Evolutionary conservation across 2,329 filamentous ascomycete species (phyloP).

Genomic region (Monilinia laxa): DNA sequence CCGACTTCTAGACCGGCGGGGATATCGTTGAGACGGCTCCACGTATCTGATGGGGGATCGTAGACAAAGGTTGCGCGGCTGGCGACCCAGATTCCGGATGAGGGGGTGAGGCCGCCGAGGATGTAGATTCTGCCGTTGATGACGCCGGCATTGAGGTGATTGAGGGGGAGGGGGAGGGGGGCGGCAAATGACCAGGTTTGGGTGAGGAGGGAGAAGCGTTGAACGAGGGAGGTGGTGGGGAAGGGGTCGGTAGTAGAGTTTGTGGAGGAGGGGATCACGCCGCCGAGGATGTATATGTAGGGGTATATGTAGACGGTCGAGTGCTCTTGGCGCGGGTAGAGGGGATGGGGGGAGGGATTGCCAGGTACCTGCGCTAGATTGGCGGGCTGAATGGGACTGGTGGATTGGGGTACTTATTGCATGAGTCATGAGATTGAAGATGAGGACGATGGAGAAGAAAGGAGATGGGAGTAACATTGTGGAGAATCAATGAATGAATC

Average conservation of each 20-base stretch:
- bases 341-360: neutral
- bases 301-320: neutral
- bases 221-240: neutral
- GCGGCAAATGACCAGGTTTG: neutral
- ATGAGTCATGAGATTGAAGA: neutral
- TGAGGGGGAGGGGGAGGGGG: neutral
- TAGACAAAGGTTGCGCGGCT: constrained; percentile 24
- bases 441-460: neutral
- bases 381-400: too few species aligned
- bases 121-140: neutral
- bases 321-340: neutral
- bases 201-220: neutral
- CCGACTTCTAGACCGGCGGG: constrained; percentile 36
- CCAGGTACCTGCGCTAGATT: neutral
- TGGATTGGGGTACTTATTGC: neutral
- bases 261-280: neutral
- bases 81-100: constrained; percentile 20
- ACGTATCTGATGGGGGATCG: constrained; percentile 16
- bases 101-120: neutral
- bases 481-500: neutral
- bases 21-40: constrained; percentile 30
- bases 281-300: neutral
- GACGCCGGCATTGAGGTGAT: neutral
- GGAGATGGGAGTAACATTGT: neutral
- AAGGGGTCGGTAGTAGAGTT: neutral